Percentiles rank a stretch among this genome's conserved stretches.
Evolutionary conservation across 371 early-diverging fungal species (phyloP).

Genomic region (Parasitella parasitica): DNA sequence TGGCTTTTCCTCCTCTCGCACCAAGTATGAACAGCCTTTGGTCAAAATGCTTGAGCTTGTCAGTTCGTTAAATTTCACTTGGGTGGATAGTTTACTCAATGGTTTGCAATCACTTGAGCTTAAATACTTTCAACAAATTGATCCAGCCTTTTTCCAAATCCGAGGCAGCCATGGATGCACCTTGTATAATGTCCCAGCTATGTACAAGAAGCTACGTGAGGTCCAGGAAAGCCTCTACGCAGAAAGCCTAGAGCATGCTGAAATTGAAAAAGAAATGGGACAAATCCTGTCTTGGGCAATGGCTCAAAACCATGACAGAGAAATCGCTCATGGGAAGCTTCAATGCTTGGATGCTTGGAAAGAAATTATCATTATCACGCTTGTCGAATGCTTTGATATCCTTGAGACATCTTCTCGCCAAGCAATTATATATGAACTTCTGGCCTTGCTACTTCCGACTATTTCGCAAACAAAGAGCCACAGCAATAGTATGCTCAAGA

Average conservation of each 20-base stretch:
- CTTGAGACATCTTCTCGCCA: constrained; percentile 63
- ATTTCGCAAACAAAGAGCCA: constrained; percentile 30
- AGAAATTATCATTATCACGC: constrained; percentile 70
- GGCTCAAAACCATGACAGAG: constrained; percentile 65
- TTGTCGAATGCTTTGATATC: constrained; percentile 65
- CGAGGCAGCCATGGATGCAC: constrained; percentile 59
- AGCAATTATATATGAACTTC: constrained; percentile 57
- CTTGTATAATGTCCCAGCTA: constrained; percentile 66
- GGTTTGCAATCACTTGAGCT: constrained; percentile 3
- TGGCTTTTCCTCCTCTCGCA: constrained; percentile 85
- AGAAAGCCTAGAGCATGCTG: neutral
- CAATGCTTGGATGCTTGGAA: constrained; percentile 79
- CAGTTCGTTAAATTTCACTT: constrained; percentile 55
- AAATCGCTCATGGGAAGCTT: constrained; percentile 60
- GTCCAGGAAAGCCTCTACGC: constrained; percentile 13
- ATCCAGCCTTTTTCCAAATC: constrained; percentile 24
- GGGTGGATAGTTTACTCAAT: constrained; percentile 46
- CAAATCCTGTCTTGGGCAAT: constrained; percentile 53
- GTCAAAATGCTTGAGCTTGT: constrained; percentile 58
- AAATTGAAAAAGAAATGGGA: constrained; percentile 53
- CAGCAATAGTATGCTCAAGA: constrained; percentile 52
- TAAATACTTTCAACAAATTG: constrained; percentile 23
- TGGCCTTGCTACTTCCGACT: constrained; percentile 63
- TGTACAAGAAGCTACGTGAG: constrained; percentile 37
- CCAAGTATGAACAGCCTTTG: constrained; percentile 51